Percentiles rank a stretch among this genome's conserved stretches.
phyloP scores from a whole-genome alignment of 768 basidiomycete genomes.

The Lactarius akahatsu region DNA sequence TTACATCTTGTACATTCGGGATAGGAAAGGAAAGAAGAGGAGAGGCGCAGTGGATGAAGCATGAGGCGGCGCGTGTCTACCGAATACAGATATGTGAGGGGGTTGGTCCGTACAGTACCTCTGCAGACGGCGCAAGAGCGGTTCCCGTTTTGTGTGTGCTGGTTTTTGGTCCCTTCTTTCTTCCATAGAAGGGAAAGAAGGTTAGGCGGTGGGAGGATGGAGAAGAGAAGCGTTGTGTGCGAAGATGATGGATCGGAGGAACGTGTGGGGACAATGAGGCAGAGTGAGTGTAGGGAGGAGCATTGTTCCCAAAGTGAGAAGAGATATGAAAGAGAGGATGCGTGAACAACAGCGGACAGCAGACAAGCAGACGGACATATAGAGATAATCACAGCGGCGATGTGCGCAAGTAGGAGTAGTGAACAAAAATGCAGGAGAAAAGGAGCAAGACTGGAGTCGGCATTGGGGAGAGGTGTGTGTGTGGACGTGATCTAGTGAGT shows the following conservation, averaged over 20 bases:
- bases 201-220: neutral
- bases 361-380: neutral
- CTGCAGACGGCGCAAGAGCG: constrained; percentile 16
- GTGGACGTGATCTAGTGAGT: constrained; percentile 6
- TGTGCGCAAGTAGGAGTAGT: constrained; percentile 10
- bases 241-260: constrained; percentile 15
- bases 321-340: neutral
- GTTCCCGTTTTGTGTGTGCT: constrained; percentile 5
- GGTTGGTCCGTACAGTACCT: constrained; percentile 10
- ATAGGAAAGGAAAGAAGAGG: neutral
- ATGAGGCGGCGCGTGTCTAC: constrained; percentile 1
- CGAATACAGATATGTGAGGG: neutral
- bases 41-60: neutral
- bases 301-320: constrained; percentile 4
- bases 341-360: constrained; percentile 9
- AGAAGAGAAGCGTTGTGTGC: neutral
- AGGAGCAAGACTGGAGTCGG: neutral
- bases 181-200: neutral
- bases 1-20: neutral
- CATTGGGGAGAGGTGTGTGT: neutral
- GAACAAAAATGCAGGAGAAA: constrained; percentile 1
- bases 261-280: constrained; percentile 15
- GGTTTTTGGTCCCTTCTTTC: neutral
- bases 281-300: neutral
- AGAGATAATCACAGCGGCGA: constrained; percentile 2